These are phyloP conservation scores for Pestalotiopsis fici DNA, from an alignment of 2,329 filamentous ascomycete species.

Conservation along the genomic window DNA sequence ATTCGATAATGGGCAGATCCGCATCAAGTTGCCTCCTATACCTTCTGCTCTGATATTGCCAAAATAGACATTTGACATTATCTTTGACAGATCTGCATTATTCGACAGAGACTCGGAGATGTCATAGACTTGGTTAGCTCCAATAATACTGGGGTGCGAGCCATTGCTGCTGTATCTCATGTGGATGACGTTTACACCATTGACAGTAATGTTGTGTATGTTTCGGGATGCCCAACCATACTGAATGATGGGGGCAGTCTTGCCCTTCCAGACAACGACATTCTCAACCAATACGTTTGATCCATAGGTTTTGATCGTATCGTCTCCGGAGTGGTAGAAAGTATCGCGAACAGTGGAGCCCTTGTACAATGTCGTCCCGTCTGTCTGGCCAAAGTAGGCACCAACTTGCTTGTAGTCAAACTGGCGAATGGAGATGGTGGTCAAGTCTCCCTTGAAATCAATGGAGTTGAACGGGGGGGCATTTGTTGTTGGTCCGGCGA, in stretches of 20 bases:
- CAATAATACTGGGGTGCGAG: slow-evolving; percentile 22
- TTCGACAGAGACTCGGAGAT: slow-evolving; percentile 2
- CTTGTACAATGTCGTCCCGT: slow-evolving; percentile 35
- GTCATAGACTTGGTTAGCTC: slow-evolving; percentile 20
- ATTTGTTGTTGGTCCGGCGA: slow-evolving; percentile 30
- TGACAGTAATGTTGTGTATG: slow-evolving; percentile 25
- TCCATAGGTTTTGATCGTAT: slow-evolving; percentile 37
- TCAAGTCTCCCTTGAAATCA: slow-evolving; percentile 23
- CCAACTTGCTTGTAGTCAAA: slow-evolving; percentile 40
- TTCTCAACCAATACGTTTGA: slow-evolving; percentile 22
- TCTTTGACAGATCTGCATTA: slow-evolving; percentile 15
- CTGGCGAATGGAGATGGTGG: slow-evolving; percentile 22
- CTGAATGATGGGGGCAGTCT: slow-evolving; percentile 33
- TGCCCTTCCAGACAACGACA: slow-evolving; percentile 30
- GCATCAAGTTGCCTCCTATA: slow-evolving; percentile 15
- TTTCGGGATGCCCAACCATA: slow-evolving; percentile 34
- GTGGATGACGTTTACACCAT: slow-evolving; percentile 27
- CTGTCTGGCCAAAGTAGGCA: slow-evolving; percentile 36
- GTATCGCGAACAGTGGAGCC: slow-evolving; percentile 27
- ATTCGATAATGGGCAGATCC: slow-evolving; percentile 16
- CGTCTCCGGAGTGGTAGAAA: slow-evolving; percentile 37
- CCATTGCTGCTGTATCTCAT: slow-evolving; percentile 20
- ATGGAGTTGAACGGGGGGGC: slow-evolving; percentile 37
- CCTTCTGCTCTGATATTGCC: slow-evolving; percentile 17
- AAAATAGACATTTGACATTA: slow-evolving; percentile 13